phyloP scores from a whole-genome alignment of 148 eudicot genomes.

The Chenopodium formosanum region DNA sequence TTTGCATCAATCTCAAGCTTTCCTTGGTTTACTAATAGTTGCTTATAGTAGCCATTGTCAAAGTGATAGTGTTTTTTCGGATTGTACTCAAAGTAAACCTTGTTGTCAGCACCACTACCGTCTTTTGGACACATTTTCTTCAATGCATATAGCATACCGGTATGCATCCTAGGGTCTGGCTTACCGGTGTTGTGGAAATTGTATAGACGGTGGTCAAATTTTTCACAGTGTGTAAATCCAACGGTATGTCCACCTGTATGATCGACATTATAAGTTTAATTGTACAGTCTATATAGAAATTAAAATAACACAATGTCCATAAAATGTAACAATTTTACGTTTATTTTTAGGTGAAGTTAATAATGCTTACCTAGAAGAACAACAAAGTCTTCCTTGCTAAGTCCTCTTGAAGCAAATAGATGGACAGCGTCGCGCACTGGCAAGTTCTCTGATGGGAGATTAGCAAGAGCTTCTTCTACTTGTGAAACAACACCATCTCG shows the following conservation, averaged over 20 bases:
- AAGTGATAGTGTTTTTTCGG: constrained; percentile 34
- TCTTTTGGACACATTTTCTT: constrained; percentile 27
- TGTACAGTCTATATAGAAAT: neutral
- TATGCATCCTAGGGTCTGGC: constrained; percentile 27
- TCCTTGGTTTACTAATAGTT: constrained; percentile 35
- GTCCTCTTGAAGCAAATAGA: constrained; percentile 26
- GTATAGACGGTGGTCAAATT: constrained; percentile 49
- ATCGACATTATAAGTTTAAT: neutral
- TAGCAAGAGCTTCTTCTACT: constrained; percentile 31
- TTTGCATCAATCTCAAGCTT: constrained; percentile 53
- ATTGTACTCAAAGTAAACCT: constrained; percentile 42
- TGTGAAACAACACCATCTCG: constrained; percentile 47
- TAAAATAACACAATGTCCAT: too few relatives aligned
- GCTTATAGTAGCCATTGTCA: constrained; percentile 53
- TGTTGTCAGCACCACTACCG: constrained; percentile 7
- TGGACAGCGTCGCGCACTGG: constrained; percentile 24
- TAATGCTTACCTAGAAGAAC: constrained; percentile 34
- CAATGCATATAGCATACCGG: constrained; percentile 18
- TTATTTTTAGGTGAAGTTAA: neutral
- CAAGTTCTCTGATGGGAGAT: constrained; percentile 31
- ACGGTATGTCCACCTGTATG: constrained; percentile 42
- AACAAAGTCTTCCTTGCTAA: constrained; percentile 34
- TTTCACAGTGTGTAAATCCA: constrained; percentile 49
- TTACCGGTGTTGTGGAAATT: constrained; percentile 47
- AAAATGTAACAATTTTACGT: too few relatives aligned